Evolutionary conservation across 495 filamentous ascomycete species (phyloP), one percentile per base, ranked within the genome.

Genomic region (Physcia stellaris): DNA sequence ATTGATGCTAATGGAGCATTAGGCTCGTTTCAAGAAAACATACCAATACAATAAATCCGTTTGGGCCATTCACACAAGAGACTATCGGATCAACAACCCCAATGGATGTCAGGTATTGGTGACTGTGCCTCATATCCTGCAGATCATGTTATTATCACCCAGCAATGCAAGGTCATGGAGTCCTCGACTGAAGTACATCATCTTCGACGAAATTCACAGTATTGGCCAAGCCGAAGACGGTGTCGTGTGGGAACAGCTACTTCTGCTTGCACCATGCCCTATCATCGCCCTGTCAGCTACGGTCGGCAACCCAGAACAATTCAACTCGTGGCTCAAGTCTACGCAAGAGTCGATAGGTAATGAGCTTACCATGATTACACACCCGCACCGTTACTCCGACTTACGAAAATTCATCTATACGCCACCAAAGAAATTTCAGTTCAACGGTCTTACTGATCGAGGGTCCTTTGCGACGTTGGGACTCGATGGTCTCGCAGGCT

Each of bases 141-240:
- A 85, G 44, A 86, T 79, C 37, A 82, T 87, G 78, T 61, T 86
- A 2, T 59, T 87, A 2, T 61, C 75, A 0, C 78, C 82, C 0
- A 55, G 60, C 0, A 80, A 85, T 47, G 79, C 80, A 16, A 70
- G 67, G 17, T 60, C 73, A 3, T 87, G 80, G 77, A 67, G 80
- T 2, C 58, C 60, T 2, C 56, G 75, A 38, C 63, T 87, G 4
- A 77, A 68, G 39, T 63, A 78, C 11, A 85, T 87, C 48, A 86
- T 86, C 24, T 86, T 86, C 40, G 83, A 88, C 44, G 82, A 86
- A 56, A 71, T 86, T n/a, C 82, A 88, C 52, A 83, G 67, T 12
- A 85, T 86, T 39, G 79, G 80, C 0, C 75, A 85, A 53, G 68
- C 75, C 2, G 75, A 86, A 13, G 82, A 88, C 49, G 81, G 82